These are phyloP conservation scores for Hypoxylon rubiginosum DNA, from an alignment of 2,329 filamentous ascomycete genomes.

Conservation along the genomic window DNA sequence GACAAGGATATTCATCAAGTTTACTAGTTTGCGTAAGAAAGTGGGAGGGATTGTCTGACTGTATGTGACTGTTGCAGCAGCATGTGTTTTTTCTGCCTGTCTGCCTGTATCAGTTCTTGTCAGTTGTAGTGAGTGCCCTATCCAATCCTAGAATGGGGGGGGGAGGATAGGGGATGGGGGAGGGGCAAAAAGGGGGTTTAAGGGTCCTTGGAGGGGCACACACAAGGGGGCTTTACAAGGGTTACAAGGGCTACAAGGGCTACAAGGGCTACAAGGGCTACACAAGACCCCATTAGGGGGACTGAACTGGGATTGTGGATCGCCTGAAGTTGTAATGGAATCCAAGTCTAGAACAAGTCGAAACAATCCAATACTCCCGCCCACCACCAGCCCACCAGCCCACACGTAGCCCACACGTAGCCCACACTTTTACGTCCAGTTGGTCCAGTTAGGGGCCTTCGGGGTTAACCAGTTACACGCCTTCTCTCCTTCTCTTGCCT, in stretches of 20 bases:
- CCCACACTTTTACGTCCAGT: slow-evolving; percentile 33
- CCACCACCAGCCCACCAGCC: too few species aligned
- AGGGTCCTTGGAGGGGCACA: not conserved
- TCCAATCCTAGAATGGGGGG: slow-evolving; percentile 9
- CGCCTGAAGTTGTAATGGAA: not conserved
- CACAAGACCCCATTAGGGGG: too few species aligned
- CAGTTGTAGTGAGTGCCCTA: too few species aligned
- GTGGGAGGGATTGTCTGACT: slow-evolving; percentile 10
- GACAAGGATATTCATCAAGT: slow-evolving; percentile 3
- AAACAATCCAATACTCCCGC: slow-evolving; percentile 5
- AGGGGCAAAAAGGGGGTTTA: not conserved
- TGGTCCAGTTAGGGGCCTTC: not conserved
- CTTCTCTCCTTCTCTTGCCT: slow-evolving; percentile 1
- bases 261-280: too few species aligned
- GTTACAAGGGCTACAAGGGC: too few species aligned
- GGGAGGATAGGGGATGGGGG: too few species aligned
- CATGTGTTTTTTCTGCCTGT: too few species aligned
- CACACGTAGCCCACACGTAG: slow-evolving; percentile 16
- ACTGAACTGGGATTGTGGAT: too few species aligned
- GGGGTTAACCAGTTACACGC: slow-evolving; percentile 22
- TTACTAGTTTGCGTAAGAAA: slow-evolving; percentile 1
- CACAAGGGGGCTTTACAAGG: too few species aligned
- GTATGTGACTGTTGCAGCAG: not conserved
- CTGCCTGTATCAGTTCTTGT: too few species aligned
- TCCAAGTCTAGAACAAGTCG: slow-evolving; percentile 29